Conservation (phyloP, 2,329 filamentous ascomycete species). For the Stemphylium vesicarium region DNA sequence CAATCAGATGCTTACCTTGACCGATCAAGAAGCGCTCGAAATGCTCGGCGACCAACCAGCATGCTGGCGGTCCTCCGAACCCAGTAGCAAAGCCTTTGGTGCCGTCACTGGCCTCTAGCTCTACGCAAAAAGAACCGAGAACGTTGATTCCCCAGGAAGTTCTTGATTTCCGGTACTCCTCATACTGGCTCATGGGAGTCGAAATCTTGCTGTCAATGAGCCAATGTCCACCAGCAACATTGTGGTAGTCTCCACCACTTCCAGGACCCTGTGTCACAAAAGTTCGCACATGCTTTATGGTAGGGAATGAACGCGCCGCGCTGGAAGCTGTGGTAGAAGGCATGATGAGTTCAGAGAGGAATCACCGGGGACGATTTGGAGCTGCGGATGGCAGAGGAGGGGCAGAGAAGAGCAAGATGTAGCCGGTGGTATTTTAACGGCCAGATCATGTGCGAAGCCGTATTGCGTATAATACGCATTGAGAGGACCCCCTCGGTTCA, state of each 20-base stretch:
- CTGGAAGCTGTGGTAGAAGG: constrained; percentile 29
- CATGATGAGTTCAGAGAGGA: constrained; percentile 28
- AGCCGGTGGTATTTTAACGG: constrained; percentile 23
- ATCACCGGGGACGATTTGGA: constrained; percentile 1
- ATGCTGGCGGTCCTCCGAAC: constrained; percentile 90
- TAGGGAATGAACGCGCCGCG: constrained; percentile 66
- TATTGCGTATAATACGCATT: neutral
- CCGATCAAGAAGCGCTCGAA: constrained; percentile 91
- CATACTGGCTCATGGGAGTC: constrained; percentile 89
- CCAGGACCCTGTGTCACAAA: constrained; percentile 72
- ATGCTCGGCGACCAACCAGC: constrained; percentile 92
- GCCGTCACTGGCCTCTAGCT: constrained; percentile 86
- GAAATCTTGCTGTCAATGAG: constrained; percentile 91
- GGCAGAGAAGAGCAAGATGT: constrained; percentile 16
- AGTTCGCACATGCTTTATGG: constrained; percentile 76
- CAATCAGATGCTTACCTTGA: constrained; percentile 57
- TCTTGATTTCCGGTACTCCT: constrained; percentile 83
- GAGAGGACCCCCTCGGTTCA: constrained; percentile 35
- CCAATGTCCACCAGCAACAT: constrained; percentile 78
- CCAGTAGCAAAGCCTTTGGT: constrained; percentile 94
- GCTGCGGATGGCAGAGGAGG: constrained; percentile 24
- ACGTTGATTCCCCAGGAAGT: constrained; percentile 98
- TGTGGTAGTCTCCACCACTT: constrained; percentile 76
- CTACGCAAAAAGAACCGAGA: constrained; percentile 87
- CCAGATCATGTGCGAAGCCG: constrained; percentile 18